phyloP scores from a whole-genome alignment of 768 basidiomycete genomes.

The Clathrus columnatus region DNA sequence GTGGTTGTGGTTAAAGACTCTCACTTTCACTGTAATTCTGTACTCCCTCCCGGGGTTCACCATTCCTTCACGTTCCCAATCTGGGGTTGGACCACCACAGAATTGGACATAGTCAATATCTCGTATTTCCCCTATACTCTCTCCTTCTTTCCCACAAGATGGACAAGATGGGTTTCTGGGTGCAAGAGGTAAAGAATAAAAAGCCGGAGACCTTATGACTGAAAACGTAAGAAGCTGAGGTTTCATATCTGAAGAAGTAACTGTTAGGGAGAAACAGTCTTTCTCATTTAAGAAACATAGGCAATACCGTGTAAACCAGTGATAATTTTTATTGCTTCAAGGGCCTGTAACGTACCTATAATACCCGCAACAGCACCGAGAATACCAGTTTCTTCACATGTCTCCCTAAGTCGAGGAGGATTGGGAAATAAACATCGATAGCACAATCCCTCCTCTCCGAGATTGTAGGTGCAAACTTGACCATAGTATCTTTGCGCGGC shows the following conservation, averaged over 20 bases:
- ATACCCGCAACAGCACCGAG: constrained; percentile 33
- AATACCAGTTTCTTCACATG: constrained; percentile 35
- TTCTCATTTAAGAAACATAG: too few species aligned
- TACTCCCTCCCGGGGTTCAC: constrained; percentile 23
- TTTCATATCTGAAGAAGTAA: constrained; percentile 35
- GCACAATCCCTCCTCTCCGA: constrained; percentile 28
- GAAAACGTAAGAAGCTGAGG: constrained; percentile 68
- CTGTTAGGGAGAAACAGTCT: too few species aligned
- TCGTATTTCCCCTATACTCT: constrained; percentile 37
- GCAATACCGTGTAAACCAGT: constrained; percentile 19
- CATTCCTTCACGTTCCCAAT: constrained; percentile 54
- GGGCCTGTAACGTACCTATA: constrained; percentile 33
- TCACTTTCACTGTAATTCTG: constrained; percentile 38
- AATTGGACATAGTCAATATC: constrained; percentile 75
- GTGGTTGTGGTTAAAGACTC: not conserved
- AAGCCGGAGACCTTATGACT: constrained; percentile 57
- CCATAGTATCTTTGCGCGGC: constrained; percentile 26
- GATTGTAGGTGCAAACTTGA: constrained; percentile 20
- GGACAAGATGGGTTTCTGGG: constrained; percentile 58
- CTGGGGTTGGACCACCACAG: constrained; percentile 65
- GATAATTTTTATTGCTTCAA: constrained; percentile 32
- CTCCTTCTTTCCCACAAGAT: constrained; percentile 54
- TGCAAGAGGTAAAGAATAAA: constrained; percentile 74
- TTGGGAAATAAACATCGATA: constrained; percentile 39
- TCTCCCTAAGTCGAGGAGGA: constrained; percentile 17